Percentiles rank a stretch among this genome's conserved stretches.
Evolutionary conservation across 2,329 filamentous ascomycete species (phyloP).

Genomic region (Chaetomium sp.): DNA sequence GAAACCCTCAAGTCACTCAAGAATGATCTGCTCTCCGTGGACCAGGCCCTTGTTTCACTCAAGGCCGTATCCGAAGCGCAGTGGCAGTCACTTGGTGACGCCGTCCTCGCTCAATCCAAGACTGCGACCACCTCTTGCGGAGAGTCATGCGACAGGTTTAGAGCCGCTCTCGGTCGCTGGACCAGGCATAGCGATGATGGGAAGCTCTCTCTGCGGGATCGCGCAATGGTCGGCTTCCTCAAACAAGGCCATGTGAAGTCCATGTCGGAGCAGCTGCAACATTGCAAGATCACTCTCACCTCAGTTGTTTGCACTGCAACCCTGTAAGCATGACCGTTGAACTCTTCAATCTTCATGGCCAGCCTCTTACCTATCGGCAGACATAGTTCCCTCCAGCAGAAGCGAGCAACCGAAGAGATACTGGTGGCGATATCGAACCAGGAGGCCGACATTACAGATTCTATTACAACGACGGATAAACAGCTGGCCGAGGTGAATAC

Average conservation of each 20-base stretch:
- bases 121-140: slow-evolving; percentile 26
- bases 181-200: slow-evolving; percentile 29
- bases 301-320: slow-evolving; percentile 27
- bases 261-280: slow-evolving; percentile 30
- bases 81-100: slow-evolving; percentile 28
- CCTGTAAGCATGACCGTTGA: slow-evolving; percentile 23
- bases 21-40: slow-evolving; percentile 27
- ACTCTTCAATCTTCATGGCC: neutral
- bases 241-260: slow-evolving; percentile 30
- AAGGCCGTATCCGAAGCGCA: slow-evolving; percentile 27
- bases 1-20: slow-evolving; percentile 27
- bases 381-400: slow-evolving; percentile 2
- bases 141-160: slow-evolving; percentile 28
- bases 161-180: slow-evolving; percentile 27
- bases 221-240: slow-evolving; percentile 30
- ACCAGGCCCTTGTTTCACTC: slow-evolving; percentile 26
- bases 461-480: slow-evolving; percentile 3
- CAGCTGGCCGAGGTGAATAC: slow-evolving; percentile 13
- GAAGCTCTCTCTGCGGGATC: slow-evolving; percentile 28
- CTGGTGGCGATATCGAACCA: neutral
- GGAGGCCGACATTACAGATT: neutral
- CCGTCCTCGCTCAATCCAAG: slow-evolving; percentile 25
- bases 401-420: neutral
- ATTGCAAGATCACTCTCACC: slow-evolving; percentile 28
- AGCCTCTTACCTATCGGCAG: neutral